phyloP scores from a whole-genome alignment of 441 rosid species.

The Adansonia grandidieri region DNA sequence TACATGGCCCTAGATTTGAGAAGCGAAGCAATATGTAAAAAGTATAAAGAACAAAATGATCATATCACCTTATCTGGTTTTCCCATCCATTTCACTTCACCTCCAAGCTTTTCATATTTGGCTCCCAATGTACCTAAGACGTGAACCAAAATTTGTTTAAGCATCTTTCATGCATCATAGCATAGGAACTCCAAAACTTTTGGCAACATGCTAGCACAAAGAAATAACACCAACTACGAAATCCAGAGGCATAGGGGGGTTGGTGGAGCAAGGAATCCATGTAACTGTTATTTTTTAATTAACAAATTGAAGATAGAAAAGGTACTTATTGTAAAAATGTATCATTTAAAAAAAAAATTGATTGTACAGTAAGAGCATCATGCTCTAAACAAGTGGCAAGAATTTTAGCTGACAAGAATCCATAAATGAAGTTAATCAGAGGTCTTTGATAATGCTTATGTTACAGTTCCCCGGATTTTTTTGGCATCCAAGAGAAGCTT shows the following conservation, averaged over 20 bases:
- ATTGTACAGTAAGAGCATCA: neutral
- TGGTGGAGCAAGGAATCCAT: neutral
- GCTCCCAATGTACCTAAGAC: constrained; percentile 69
- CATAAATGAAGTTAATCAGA: neutral
- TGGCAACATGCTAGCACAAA: neutral
- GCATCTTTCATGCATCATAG: neutral
- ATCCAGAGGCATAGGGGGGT: neutral
- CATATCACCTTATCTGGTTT: constrained; percentile 75
- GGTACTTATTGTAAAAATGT: neutral
- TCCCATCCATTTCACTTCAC: constrained; percentile 97
- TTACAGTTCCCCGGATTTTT: neutral
- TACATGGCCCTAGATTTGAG: neutral
- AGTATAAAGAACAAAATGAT: neutral
- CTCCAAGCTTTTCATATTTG: constrained; percentile 84
- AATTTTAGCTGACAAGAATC: neutral
- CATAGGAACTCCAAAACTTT: constrained; percentile 7
- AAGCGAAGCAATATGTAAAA: neutral
- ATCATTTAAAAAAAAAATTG: neutral
- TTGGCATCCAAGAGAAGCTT: neutral
- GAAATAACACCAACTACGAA: neutral
- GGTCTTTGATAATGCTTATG: neutral
- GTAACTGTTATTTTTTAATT: neutral
- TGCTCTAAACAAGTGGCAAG: neutral
- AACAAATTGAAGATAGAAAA: neutral
- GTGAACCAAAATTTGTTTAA: constrained; percentile 1